Base-by-base conservation (phyloP, 1,284 basidiomycete species). In the Ceratobasidium sp. region DNA sequence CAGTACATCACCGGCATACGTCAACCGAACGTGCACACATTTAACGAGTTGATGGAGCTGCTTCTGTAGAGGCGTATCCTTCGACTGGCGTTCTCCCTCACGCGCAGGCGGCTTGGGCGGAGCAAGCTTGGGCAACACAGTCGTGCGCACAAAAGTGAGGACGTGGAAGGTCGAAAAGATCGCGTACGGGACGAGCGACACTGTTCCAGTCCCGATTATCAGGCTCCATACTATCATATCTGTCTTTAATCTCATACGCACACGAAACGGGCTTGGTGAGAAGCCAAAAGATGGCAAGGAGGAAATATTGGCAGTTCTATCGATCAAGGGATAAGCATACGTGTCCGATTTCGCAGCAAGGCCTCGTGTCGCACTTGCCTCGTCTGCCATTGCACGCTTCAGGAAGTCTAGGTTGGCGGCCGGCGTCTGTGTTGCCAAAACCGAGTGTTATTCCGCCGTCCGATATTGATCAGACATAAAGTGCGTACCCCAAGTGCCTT, bases 91-190 rank as follows among this genome's bases (percentile, higher is more conserved):
- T 86, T 87, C 28, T 86, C 83, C 30, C 86, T 84, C 14, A 87
- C 74, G 69, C 2, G 78, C 71, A 30, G 92, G 88, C 4, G 92
- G 89, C 0, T 88, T 87, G 59, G 88, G 86, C 23, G 92, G 88
- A 72, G 94, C 86, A 81, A 96, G 87, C 80, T 93, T 92, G 67
- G 93, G 89, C 84, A 97, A 89, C 80, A 97, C 81, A 57, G 93
- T 96, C 72, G 94, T 95, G 74, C 96, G 92, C 50, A 92, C 85
- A 81, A 97, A 97, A n/a, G 95, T 97, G 76, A 96, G 84, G 65
- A 90, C 92, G 81, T 98, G 96, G 89, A 98, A 98, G 65, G 96
- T 85, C n/a, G 96, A 97, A 83, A 97, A 98, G 69, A 96, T 96
- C 74, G 91, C 88, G 82, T 93, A 98, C 4, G 96, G 96, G 39